These are phyloP conservation scores for Gleditsia sinensis DNA, from an alignment of 306 rosid species.

Conservation along the genomic window DNA sequence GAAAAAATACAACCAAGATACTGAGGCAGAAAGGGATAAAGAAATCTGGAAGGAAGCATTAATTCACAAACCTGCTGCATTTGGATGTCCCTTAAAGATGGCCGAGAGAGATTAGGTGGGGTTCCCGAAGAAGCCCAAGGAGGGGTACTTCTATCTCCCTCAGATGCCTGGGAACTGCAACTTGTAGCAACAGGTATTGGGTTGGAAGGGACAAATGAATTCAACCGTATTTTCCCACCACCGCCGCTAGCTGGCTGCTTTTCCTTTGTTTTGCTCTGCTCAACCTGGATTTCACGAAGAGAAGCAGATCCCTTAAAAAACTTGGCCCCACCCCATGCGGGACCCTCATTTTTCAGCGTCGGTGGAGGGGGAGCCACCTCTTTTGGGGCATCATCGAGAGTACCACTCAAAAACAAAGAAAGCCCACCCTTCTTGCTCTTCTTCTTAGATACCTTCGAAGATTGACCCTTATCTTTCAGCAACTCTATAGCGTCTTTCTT, in stretches of 20 bases:
- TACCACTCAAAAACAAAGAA: slow-evolving; percentile 95
- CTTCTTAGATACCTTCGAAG: slow-evolving; percentile 62
- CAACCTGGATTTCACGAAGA: slow-evolving; percentile 85
- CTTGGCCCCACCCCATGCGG: slow-evolving; percentile 96
- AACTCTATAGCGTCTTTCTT: slow-evolving; percentile 48
- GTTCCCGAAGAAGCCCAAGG: slow-evolving; percentile 92
- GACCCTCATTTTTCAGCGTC: slow-evolving; percentile 65
- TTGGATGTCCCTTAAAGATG: slow-evolving; percentile 90
- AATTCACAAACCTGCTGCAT: slow-evolving; percentile 75
- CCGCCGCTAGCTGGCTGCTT: slow-evolving; percentile 39
- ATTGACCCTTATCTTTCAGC: slow-evolving; percentile 41
- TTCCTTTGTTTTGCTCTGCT: slow-evolving; percentile 61
- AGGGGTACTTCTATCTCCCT: slow-evolving; percentile 73
- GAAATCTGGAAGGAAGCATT: slow-evolving; percentile 22
- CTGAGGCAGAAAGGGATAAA: background rate
- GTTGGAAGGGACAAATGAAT: slow-evolving; percentile 76
- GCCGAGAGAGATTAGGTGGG: slow-evolving; percentile 73
- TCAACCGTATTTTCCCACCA: slow-evolving; percentile 57
- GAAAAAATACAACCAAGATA: background rate
- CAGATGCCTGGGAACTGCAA: slow-evolving; percentile 50
- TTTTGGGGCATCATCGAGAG: slow-evolving; percentile 69
- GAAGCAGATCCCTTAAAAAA: slow-evolving; percentile 62
- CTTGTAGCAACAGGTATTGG: slow-evolving; percentile 72
- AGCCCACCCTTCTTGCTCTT: slow-evolving; percentile 91
- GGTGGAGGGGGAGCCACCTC: slow-evolving; percentile 59